Evolutionary conservation across 2,329 filamentous ascomycete genomes (phyloP), one percentile per base, ranked within the genome.

Genomic region (Pseudogymnoascus sp.): DNA sequence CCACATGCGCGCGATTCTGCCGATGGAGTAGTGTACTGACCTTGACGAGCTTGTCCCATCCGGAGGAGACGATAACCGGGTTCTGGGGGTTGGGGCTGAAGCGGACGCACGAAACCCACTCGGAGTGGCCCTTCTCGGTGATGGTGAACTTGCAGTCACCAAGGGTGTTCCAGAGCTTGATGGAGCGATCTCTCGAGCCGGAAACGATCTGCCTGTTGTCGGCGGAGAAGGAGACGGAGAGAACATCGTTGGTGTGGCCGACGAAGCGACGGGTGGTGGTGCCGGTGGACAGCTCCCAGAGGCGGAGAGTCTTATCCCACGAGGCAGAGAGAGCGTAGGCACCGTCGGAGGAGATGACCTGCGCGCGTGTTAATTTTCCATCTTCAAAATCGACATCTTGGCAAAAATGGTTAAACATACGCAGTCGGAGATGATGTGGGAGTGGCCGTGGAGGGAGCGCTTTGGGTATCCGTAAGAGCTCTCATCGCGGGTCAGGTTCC

Each of bases 81-180:
- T 98, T 99, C 86, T 98, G 93, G 77, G 95, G 95, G 88, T 99
- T 99, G 78, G 95, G 95, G 83, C 90, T 96, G 90, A 99, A 99
- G 81, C 95, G 90, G 73, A 99, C 95, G 85, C 93, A 98, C 69
- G 93, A 97, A 74, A 96, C 95, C 95, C 95, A 99, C 82, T 99
- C 95, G 81, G 91, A 91, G 87, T 99, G 95, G 79, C 95, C 95
- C 90, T 99, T 99, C 79, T 99, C 95, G 82, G 91, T 96, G 86
- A 99, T 98, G 84, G 93, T 99, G 89, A 88, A 99, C 87, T 99
- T 99, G 93, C 95, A 99, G 88, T 99, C 95, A 82, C 95, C 95
- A 72, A 99, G 91, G 75, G 95, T 99, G 87, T 99, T 99, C 95
- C 95, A 99, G 76, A 99, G 89, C 91, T 98, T 99, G 87, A 99